Evolutionary conservation across 257 asterid species (phyloP), one percentile per base, ranked within the genome.

Genomic region (Jaltomata sinuosa): DNA sequence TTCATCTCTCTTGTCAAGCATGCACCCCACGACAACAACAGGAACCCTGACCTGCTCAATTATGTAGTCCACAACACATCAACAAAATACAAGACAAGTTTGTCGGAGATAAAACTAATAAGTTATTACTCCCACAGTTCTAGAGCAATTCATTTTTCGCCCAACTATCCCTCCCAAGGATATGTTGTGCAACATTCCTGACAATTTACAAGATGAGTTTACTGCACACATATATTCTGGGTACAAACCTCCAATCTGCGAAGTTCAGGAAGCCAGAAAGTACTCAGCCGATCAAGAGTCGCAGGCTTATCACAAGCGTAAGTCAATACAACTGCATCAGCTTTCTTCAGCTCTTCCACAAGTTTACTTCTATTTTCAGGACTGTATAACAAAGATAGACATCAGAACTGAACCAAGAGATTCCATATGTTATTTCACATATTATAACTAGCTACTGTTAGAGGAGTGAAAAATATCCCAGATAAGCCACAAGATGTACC

Each of bases 221-320:
- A 49, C 62, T 25, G 62, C 47, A 76, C 11, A 40, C 25, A 59
- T 40, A 54, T 55, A 47, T 64, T 83, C 80, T 53, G 53, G 57
- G 85, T 65, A 82, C 87, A 84, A 84, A 96, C 99, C 98, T 97
- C 99, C 68, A 95, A 84, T 61, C 94, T 89, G 52, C 97, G 91
- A 87, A 97, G 98, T 87, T 97, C 98, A 62, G 99, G 99, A 83
- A 97, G 97, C 99, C 99, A 97, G 84, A 91, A 93, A n/a, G 97
- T 90, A 88, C 99, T 95, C 89, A 97, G 90, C 79, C 97, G 90
- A 53, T 97, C 97, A 55, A 97, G 94, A 32, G 99, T 97, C 36
- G 91, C 94, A 45, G 97, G 97, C 87, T 90, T 95, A 89, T 95
- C 94, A 68, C 99, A 97, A 11, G 97, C 99, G 54, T 96, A 96